Evolutionary conservation across 2,329 filamentous ascomycete species (phyloP).

Genomic region (Grosmannia huntii): DNA sequence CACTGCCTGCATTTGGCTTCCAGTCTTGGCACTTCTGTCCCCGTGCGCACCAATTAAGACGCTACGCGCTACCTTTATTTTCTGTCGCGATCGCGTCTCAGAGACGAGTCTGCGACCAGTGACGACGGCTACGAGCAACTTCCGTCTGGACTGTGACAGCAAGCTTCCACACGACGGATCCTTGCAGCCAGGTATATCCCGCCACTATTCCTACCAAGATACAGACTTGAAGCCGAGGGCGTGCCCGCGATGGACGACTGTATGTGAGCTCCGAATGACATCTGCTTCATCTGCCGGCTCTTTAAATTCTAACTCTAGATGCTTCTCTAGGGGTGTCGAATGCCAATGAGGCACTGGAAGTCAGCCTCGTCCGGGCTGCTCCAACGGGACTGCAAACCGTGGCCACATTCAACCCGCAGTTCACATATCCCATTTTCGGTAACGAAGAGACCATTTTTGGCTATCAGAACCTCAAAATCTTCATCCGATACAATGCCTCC

Average conservation of each 20-base stretch:
- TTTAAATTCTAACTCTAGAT: background rate
- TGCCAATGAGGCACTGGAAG: conserved; percentile 48
- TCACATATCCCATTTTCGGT: conserved; percentile 86
- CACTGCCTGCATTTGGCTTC: background rate
- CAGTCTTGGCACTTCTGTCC: background rate
- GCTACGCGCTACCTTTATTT: conserved; percentile 5
- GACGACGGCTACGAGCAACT: background rate
- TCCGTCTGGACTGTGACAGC: too few species aligned
- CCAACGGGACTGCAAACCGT: conserved; percentile 40
- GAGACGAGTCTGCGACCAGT: background rate
- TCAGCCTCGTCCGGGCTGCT: conserved; percentile 44
- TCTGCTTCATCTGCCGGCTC: background rate
- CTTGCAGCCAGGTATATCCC: background rate
- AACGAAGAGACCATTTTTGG: conserved; percentile 89
- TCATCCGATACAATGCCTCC: conserved; percentile 51
- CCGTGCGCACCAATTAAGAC: conserved; percentile 6
- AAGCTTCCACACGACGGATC: background rate
- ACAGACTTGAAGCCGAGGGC: background rate
- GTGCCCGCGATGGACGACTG: background rate
- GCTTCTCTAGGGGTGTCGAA: conserved; percentile 39
- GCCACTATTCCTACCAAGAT: background rate
- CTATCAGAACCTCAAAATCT: conserved; percentile 69
- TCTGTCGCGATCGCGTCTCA: conserved; percentile 9
- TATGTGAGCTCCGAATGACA: background rate
- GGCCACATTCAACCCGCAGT: conserved; percentile 66